A percentile compares a stretch with the other conserved stretches of the same genome.
These are phyloP conservation scores for Polyplosphaeria fusca DNA, from an alignment of 495 filamentous ascomycete species.

Conservation along the genomic window DNA sequence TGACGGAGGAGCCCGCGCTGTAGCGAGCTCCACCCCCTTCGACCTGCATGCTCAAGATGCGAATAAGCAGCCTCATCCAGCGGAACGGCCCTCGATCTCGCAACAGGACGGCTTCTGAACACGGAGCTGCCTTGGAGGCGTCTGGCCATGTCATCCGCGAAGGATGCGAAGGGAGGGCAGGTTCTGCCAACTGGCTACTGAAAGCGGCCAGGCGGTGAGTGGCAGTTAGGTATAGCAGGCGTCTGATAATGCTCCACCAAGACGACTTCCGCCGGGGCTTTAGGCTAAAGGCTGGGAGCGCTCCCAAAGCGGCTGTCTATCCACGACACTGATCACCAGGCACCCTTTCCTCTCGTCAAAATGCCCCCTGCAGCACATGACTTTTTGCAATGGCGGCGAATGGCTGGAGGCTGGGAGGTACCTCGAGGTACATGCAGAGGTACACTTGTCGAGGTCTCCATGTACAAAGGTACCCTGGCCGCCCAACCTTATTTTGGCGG, in stretches of 20 bases:
- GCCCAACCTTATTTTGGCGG: conserved; percentile 11
- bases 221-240: conserved; percentile 7
- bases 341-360: conserved; percentile 13
- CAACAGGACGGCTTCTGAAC: conserved; percentile 1
- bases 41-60: conserved; percentile 15
- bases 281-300: conserved; percentile 12
- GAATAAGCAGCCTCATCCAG: conserved; percentile 26
- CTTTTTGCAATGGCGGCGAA: conserved; percentile 8
- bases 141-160: too few species aligned
- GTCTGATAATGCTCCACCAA: conserved; percentile 18
- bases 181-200: not conserved
- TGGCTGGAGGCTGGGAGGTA: conserved; percentile 12
- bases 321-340: conserved; percentile 20
- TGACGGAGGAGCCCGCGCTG: conserved; percentile 12
- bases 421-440: conserved; percentile 30
- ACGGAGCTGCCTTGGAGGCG: too few species aligned
- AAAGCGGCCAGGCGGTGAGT: not conserved
- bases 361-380: conserved; percentile 7
- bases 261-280: conserved; percentile 18
- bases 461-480: conserved; percentile 16
- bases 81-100: conserved; percentile 24
- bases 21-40: conserved; percentile 20
- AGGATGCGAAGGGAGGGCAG: too few species aligned
- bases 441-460: conserved; percentile 17
- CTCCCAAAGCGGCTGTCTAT: conserved; percentile 9